Evolutionary conservation across 176 grass and related monocot genomes (phyloP).

Genomic region (Ananas comosus): DNA sequence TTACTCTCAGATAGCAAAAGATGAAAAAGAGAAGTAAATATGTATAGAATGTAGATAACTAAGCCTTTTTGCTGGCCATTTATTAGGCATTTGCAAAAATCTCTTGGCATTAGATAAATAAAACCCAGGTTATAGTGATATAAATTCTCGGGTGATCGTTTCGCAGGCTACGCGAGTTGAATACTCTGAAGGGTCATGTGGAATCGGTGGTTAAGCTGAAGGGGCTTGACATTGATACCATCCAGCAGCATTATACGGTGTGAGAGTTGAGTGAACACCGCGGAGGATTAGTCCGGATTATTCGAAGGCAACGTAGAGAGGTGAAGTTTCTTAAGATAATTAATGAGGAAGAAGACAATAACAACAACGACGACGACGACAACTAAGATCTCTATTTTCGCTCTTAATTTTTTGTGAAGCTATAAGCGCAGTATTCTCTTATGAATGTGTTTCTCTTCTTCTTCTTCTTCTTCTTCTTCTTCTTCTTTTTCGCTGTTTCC

Average conservation of each 20-base stretch:
- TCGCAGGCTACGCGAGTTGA: not conserved
- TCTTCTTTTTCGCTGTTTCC: no score
- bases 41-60: no score
- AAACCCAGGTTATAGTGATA: not conserved
- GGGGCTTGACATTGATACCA: not conserved
- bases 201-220: constrained; percentile 4
- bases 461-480: no score
- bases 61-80: no score
- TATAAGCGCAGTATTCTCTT: no score
- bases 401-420: no score
- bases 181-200: not conserved
- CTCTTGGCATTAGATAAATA: not conserved
- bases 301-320: not conserved
- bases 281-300: not conserved
- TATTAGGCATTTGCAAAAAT: no score
- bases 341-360: not conserved
- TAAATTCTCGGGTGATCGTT: not conserved
- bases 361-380: no score
- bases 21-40: not conserved
- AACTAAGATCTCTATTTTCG: no score
- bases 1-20: not conserved
- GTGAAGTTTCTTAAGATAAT: not conserved
- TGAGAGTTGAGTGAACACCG: not conserved
- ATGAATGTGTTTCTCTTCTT: no score
- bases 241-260: constrained; percentile 1